Percentiles rank a stretch among this genome's conserved stretches.
phyloP scores from a whole-genome alignment of 2,329 filamentous ascomycete genomes.

The Venturia pyrina region DNA sequence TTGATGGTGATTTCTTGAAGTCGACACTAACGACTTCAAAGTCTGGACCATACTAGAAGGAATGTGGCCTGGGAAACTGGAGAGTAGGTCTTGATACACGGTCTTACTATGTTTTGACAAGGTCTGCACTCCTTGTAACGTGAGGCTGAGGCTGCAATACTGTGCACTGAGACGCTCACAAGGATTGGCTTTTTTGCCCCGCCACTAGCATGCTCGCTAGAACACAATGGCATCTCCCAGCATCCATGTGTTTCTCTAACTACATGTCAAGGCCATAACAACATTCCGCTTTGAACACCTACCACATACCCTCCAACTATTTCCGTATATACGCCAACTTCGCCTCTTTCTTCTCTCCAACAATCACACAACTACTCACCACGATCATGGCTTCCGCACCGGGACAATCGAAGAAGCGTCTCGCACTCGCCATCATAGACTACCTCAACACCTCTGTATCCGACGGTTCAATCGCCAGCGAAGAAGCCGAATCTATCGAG shows the following conservation, averaged over 20 bases:
- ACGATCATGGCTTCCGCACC: slow-evolving; percentile 22
- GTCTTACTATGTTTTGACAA: too few species aligned
- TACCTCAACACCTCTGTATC: slow-evolving; percentile 77
- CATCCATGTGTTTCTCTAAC: neutral
- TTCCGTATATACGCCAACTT: neutral
- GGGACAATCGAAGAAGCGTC: slow-evolving; percentile 60
- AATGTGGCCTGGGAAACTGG: too few species aligned
- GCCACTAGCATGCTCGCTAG: neutral
- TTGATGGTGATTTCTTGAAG: too few species aligned
- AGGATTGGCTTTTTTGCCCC: neutral
- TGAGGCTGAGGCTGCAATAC: neutral
- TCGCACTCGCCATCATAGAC: slow-evolving; percentile 94
- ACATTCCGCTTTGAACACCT: neutral
- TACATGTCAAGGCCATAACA: neutral
- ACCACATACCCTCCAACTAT: too few species aligned
- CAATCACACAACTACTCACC: neutral
- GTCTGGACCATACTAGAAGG: too few species aligned
- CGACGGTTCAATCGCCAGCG: slow-evolving; percentile 78
- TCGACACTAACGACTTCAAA: too few species aligned
- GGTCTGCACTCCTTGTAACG: too few species aligned
- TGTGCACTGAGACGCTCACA: neutral
- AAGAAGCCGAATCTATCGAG: slow-evolving; percentile 90
- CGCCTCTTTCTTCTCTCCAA: neutral
- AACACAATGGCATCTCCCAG: neutral
- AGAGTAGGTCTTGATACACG: too few species aligned